phyloP scores from a whole-genome alignment of 1,139 yeast species.

The Zygosaccharomyces sapae region DNA sequence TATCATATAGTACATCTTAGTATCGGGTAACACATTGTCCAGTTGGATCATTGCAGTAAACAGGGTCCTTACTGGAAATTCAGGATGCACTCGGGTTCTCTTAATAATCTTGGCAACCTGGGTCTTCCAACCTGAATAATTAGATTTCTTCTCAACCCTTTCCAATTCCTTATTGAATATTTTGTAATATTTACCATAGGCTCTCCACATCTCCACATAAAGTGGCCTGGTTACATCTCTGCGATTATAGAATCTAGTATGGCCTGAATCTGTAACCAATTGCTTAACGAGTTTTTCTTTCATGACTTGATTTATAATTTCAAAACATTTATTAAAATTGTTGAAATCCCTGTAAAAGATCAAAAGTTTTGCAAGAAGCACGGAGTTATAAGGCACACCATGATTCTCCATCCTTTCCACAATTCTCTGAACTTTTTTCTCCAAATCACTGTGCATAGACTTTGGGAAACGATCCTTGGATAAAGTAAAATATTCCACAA shows the following conservation, averaged over 20 bases:
- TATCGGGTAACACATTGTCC: constrained; percentile 26
- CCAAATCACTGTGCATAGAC: constrained; percentile 3
- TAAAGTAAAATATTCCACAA: constrained; percentile 24
- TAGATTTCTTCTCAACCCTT: constrained; percentile 15
- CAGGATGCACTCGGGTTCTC: constrained; percentile 18
- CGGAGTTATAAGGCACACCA: constrained; percentile 18
- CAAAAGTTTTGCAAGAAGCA: constrained; percentile 23
- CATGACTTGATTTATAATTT: constrained; percentile 24
- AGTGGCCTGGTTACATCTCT: constrained; percentile 22
- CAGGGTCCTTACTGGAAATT: constrained; percentile 16
- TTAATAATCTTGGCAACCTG: constrained; percentile 10
- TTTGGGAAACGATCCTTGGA: constrained; percentile 7
- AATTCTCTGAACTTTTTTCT: constrained; percentile 13
- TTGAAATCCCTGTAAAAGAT: constrained; percentile 18
- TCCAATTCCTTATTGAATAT: constrained; percentile 12
- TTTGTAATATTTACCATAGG: constrained; percentile 24
- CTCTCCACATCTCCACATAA: constrained; percentile 31
- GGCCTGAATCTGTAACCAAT: constrained; percentile 1
- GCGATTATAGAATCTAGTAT: constrained; percentile 18
- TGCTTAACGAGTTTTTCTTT: constrained; percentile 8
- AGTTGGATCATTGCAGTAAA: constrained; percentile 23
- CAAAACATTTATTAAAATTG: constrained; percentile 23
- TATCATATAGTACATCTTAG: constrained; percentile 18
- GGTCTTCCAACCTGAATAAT: constrained; percentile 19
- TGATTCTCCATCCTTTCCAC: constrained; percentile 17